A percentile compares a stretch with the other conserved stretches of the same genome.
Evolutionary conservation across 2,329 filamentous ascomycete genomes (phyloP).

Genomic region (Kalmusia sp.): DNA sequence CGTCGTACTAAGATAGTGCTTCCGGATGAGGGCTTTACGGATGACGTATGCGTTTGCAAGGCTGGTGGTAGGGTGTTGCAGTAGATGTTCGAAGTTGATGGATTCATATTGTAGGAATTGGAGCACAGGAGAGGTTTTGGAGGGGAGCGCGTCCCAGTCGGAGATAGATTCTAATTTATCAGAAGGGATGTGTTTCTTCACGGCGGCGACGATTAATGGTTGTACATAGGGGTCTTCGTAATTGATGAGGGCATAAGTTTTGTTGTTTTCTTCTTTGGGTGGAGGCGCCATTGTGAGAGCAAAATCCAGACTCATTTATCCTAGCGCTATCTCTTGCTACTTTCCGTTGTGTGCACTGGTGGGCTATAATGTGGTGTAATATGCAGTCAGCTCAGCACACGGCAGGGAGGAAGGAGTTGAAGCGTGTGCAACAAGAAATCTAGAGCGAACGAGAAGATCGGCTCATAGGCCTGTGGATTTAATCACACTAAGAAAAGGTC

Average conservation of each 20-base stretch:
- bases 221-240: slow-evolving; percentile 93
- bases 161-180: slow-evolving; percentile 63
- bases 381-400: no score
- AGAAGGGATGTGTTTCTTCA: slow-evolving; percentile 67
- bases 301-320: background rate
- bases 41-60: slow-evolving; percentile 92
- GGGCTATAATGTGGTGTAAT: no score
- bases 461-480: background rate
- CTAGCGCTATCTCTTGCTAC: background rate
- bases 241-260: slow-evolving; percentile 74
- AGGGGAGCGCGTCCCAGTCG: slow-evolving; percentile 56
- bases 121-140: slow-evolving; percentile 61
- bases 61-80: slow-evolving; percentile 65
- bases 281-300: slow-evolving; percentile 7
- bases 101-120: slow-evolving; percentile 88
- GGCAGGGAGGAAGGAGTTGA: no score
- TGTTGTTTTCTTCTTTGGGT: slow-evolving; percentile 11
- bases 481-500: slow-evolving; percentile 24
- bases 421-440: no score
- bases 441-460: no score
- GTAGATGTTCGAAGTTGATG: slow-evolving; percentile 81
- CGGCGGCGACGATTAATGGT: slow-evolving; percentile 78
- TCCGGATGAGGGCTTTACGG: slow-evolving; percentile 93
- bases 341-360: no score
- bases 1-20: slow-evolving; percentile 89